Evolutionary conservation across 192 early-diverging fungal genomes (phyloP).

Genomic region (Polychytrium aggregatum): DNA sequence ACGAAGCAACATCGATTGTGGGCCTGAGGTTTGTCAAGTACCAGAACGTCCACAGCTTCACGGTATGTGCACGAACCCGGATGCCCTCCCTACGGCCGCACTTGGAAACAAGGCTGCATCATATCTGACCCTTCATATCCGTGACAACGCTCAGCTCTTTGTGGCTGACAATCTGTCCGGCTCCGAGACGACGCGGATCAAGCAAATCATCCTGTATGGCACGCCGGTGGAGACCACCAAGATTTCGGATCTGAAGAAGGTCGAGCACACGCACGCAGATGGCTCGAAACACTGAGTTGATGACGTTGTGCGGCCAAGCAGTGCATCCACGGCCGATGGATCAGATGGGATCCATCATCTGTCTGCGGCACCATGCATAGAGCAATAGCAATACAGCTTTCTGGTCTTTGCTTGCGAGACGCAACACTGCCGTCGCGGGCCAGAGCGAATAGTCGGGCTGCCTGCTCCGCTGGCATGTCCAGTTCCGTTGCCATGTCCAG

Average conservation of each 20-base stretch:
- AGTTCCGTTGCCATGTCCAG: no score
- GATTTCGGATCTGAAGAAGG: constrained; percentile 14
- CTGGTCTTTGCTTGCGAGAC: no score
- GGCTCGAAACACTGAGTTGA: not conserved
- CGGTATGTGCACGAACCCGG: constrained; percentile 26
- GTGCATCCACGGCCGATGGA: no score
- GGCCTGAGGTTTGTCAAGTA: constrained; percentile 86
- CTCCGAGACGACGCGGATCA: constrained; percentile 70
- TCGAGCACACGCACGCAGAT: not conserved
- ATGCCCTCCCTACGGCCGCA: not conserved
- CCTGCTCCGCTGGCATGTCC: no score
- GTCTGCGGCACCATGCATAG: no score
- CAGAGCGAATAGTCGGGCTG: no score
- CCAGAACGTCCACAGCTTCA: constrained; percentile 73
- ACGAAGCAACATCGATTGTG: constrained; percentile 55
- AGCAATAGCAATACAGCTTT: no score
- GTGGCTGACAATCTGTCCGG: constrained; percentile 77
- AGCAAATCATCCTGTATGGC: constrained; percentile 73
- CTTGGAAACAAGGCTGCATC: no score
- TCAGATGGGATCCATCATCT: no score
- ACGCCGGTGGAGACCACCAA: constrained; percentile 47
- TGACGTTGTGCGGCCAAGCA: no score
- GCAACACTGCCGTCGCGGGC: no score
- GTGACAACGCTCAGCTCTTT: constrained; percentile 65
- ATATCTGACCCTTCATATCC: no score